phyloP scores from a whole-genome alignment of 768 basidiomycete species.

The Termitomyces sp. region DNA sequence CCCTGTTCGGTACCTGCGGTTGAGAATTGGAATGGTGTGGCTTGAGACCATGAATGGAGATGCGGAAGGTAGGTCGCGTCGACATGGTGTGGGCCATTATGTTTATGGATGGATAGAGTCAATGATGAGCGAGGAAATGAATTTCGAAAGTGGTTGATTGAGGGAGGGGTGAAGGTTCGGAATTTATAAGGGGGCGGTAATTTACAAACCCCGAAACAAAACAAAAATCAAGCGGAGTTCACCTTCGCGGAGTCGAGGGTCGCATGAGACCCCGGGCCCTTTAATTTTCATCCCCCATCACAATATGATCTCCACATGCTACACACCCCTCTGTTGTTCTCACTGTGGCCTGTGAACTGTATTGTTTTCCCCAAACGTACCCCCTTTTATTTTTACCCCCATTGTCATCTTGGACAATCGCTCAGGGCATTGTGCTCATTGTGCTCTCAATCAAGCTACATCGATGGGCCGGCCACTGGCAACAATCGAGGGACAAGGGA shows the following conservation, averaged over 20 bases:
- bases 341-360: neutral
- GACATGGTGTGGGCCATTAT: neutral
- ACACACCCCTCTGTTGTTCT: neutral
- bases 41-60: neutral
- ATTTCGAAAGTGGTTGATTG: neutral
- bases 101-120: too few relatives aligned
- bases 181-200: conserved; percentile 1
- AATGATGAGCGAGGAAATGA: too few relatives aligned
- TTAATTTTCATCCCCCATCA: neutral
- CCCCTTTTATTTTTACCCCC: neutral
- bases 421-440: neutral
- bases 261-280: too few relatives aligned
- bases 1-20: too few relatives aligned
- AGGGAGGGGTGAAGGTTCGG: neutral
- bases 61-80: neutral
- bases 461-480: neutral
- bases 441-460: neutral
- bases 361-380: neutral
- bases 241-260: neutral
- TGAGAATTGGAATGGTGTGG: neutral
- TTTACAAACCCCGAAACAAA: neutral
- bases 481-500: neutral
- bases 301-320: neutral
- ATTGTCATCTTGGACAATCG: neutral
- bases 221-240: conserved; percentile 1